Conservation (phyloP, 2,329 filamentous ascomycete species). For the Lasiodiplodia hormozganensis region DNA sequence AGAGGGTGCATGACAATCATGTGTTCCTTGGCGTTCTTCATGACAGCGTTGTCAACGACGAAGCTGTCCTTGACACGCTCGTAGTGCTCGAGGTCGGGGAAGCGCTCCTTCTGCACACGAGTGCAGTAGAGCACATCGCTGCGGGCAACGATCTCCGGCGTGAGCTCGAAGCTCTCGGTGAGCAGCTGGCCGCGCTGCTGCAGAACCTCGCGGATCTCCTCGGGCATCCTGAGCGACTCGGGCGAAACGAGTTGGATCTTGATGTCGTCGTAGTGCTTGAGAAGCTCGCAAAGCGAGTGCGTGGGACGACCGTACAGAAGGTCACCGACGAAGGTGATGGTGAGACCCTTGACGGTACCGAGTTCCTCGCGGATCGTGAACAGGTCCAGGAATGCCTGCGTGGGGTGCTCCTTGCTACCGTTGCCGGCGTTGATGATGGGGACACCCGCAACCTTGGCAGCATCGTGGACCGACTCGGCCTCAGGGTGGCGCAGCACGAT, state of each 20-base stretch:
- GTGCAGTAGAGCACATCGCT: conserved; percentile 98
- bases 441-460: conserved; percentile 85
- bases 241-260: conserved; percentile 91
- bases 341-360: conserved; percentile 92
- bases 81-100: conserved; percentile 80
- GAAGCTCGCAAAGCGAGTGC: conserved; percentile 91
- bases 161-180: conserved; percentile 77
- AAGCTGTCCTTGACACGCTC: conserved; percentile 88
- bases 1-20: conserved; percentile 97
- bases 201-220: conserved; percentile 75
- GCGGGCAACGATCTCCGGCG: conserved; percentile 81
- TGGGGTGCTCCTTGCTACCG: conserved; percentile 94
- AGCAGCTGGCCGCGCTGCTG: conserved; percentile 77
- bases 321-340: conserved; percentile 94
- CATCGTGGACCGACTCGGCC: conserved; percentile 78
- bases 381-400: conserved; percentile 94
- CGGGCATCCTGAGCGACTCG: conserved; percentile 76
- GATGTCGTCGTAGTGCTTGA: conserved; percentile 89
- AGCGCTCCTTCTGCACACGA: conserved; percentile 94
- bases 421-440: conserved; percentile 98
- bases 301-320: conserved; percentile 92
- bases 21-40: conserved; percentile 88
- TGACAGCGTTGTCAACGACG: conserved; percentile 85
- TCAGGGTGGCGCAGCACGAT: conserved; percentile 95
- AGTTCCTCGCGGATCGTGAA: conserved; percentile 99